These are phyloP conservation scores for Candida odintsovae DNA, from an alignment of 805 yeast species.

Conservation along the genomic window DNA sequence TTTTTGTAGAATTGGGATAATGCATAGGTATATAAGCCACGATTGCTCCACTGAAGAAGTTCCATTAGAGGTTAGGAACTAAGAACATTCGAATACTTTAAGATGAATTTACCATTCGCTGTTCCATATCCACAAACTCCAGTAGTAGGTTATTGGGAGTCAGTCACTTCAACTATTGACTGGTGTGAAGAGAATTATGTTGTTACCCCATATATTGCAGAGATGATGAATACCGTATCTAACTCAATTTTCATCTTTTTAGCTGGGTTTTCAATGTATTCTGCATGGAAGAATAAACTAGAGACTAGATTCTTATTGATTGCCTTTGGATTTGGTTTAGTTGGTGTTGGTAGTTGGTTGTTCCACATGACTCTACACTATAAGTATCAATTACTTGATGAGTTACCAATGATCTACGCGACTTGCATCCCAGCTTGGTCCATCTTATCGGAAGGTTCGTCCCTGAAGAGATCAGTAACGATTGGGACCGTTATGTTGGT, in stretches of 20 bases:
- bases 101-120: slow-evolving; percentile 41
- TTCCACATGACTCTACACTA: slow-evolving; percentile 93
- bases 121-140: slow-evolving; percentile 51
- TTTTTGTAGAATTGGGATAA: no score
- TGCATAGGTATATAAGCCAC: no score
- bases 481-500: slow-evolving; percentile 37
- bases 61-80: no score
- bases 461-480: slow-evolving; percentile 23
- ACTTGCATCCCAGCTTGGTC: slow-evolving; percentile 93
- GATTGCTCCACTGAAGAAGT: no score
- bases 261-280: slow-evolving; percentile 56
- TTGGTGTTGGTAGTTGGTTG: slow-evolving; percentile 90
- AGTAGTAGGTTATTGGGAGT: slow-evolving; percentile 65
- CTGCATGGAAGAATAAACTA: slow-evolving; percentile 51
- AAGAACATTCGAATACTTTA: not conserved
- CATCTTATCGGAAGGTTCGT: slow-evolving; percentile 54
- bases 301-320: slow-evolving; percentile 67
- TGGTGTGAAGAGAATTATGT: slow-evolving; percentile 98
- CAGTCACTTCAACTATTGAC: slow-evolving; percentile 87
- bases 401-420: slow-evolving; percentile 95
- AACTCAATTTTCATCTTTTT: slow-evolving; percentile 50
- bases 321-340: slow-evolving; percentile 75
- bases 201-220: slow-evolving; percentile 79
- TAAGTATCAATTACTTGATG: slow-evolving; percentile 87
- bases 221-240: slow-evolving; percentile 79